phyloP scores from a whole-genome alignment of 768 basidiomycete species.

The Rhizopogon sp. region DNA sequence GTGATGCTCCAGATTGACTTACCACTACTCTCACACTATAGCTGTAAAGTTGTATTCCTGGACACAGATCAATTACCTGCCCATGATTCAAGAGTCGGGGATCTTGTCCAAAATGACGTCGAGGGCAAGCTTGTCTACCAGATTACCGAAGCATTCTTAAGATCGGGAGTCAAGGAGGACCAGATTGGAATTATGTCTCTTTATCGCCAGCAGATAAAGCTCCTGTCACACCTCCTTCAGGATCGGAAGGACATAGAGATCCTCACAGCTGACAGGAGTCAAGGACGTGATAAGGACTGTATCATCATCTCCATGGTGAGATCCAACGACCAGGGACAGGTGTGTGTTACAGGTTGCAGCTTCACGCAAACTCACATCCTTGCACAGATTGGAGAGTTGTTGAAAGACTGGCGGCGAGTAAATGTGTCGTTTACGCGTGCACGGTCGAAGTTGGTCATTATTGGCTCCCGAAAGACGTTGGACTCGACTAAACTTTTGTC shows the following conservation, averaged over 20 bases:
- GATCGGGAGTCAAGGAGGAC: constrained; percentile 56
- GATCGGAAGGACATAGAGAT: constrained; percentile 65
- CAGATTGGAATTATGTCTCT: constrained; percentile 88
- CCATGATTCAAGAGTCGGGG: constrained; percentile 74
- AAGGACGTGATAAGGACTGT: constrained; percentile 94
- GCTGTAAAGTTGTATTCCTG: constrained; percentile 88
- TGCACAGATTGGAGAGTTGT: constrained; percentile 78
- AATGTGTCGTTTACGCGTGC: constrained; percentile 97
- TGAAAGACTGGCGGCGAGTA: constrained; percentile 94
- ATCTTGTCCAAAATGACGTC: constrained; percentile 83
- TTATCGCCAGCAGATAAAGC: constrained; percentile 94
- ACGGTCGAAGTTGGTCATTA: constrained; percentile 81
- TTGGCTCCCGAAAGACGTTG: constrained; percentile 84
- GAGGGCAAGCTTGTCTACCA: constrained; percentile 73
- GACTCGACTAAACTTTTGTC: constrained; percentile 51
- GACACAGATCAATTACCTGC: constrained; percentile 85
- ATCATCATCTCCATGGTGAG: constrained; percentile 91
- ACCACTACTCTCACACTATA: constrained; percentile 22
- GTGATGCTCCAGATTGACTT: neutral
- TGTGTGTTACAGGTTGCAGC: constrained; percentile 31
- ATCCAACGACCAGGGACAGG: constrained; percentile 74
- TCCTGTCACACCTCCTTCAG: constrained; percentile 63
- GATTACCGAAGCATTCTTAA: constrained; percentile 59
- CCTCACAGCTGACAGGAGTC: constrained; percentile 88
- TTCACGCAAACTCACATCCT: neutral